A percentile compares a stretch with the other conserved stretches of the same genome.
phyloP scores from a whole-genome alignment of 208 protist genomes.

The Histomonas meleagridis region DNA sequence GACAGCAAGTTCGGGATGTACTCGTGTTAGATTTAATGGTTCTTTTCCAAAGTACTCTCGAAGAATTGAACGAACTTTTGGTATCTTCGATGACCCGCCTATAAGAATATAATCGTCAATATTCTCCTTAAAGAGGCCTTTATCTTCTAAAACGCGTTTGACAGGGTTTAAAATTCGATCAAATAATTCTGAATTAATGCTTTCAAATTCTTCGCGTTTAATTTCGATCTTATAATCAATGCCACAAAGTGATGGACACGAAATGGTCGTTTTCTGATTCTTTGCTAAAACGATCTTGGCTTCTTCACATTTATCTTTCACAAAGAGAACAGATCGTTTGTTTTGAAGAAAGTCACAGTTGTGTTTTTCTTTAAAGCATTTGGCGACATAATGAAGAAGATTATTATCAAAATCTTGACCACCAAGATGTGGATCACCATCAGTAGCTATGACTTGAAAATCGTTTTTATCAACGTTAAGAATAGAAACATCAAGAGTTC shows the following conservation, averaged over 20 bases:
- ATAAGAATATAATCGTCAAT: conserved; percentile 89
- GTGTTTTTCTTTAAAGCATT: conserved; percentile 76
- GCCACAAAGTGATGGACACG: conserved; percentile 41
- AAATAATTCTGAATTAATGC: conserved; percentile 64
- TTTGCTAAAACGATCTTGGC: conserved; percentile 63
- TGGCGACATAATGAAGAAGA: conserved; percentile 72
- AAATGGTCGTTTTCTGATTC: conserved; percentile 49
- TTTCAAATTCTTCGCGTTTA: conserved; percentile 73
- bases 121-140: conserved; percentile 74
- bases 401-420: conserved; percentile 84
- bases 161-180: conserved; percentile 70
- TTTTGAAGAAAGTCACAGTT: conserved; percentile 65
- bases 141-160: conserved; percentile 74
- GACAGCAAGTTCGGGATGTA: conserved; percentile 95
- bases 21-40: conserved; percentile 71
- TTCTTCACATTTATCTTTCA: conserved; percentile 84
- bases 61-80: conserved; percentile 64
- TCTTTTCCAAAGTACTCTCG: conserved; percentile 75
- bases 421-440: conserved; percentile 81
- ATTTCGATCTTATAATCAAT: conserved; percentile 63
- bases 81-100: conserved; percentile 83
- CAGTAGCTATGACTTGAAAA: conserved; percentile 80
- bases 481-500: conserved; percentile 76
- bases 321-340: conserved; percentile 74
- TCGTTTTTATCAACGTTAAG: conserved; percentile 84